Conservation (phyloP, 768 basidiomycete species). For the Plicaturopsis crispa region DNA sequence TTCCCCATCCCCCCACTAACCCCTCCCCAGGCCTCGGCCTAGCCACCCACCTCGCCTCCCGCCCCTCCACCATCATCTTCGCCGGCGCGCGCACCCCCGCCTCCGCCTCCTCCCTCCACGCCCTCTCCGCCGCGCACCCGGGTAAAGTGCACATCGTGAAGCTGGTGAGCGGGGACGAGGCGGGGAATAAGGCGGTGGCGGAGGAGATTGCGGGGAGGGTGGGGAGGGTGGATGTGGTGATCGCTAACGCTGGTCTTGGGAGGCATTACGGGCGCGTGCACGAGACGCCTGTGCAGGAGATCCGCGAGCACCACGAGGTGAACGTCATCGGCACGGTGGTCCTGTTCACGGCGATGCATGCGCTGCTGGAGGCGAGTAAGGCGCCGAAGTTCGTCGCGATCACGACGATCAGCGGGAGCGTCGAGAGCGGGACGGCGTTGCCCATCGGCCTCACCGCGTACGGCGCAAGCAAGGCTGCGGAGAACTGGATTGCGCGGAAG, state of each 20-base stretch:
- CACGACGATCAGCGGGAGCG: background rate
- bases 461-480: slow-evolving; percentile 3
- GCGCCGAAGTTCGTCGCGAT: background rate
- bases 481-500: background rate
- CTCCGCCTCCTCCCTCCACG: background rate
- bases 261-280: background rate
- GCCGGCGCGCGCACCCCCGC: slow-evolving; percentile 3
- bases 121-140: background rate
- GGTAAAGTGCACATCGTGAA: slow-evolving; percentile 2
- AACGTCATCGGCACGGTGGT: slow-evolving; percentile 5
- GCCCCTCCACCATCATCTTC: slow-evolving; percentile 1
- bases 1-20: too few relatives aligned
- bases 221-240: slow-evolving; percentile 3
- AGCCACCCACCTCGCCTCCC: background rate
- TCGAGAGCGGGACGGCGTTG: too few relatives aligned
- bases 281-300: background rate
- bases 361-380: slow-evolving; percentile 1
- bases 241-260: slow-evolving; percentile 1
- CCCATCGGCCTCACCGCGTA: background rate
- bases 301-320: slow-evolving; percentile 2
- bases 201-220: slow-evolving; percentile 1
- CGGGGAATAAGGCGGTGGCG: slow-evolving; percentile 2
- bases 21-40: too few relatives aligned
- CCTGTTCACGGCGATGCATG: slow-evolving; percentile 1
- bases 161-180: background rate